Evolutionary conservation across 345 rosid genomes (phyloP).

Genomic region (Acer saccharum): DNA sequence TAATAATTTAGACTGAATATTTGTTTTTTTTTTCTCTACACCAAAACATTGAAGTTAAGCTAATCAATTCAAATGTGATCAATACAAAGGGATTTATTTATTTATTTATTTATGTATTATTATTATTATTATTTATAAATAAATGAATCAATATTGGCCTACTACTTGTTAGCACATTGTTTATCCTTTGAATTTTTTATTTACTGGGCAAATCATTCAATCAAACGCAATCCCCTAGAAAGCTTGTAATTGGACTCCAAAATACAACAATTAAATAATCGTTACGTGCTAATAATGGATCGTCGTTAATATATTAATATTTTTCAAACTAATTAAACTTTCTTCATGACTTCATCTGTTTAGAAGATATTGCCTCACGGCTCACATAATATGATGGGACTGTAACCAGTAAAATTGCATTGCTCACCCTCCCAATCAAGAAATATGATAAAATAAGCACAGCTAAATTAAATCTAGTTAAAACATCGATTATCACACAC

Average conservation of each 20-base stretch:
- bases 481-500: background rate
- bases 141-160: no score
- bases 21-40: no score
- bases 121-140: no score
- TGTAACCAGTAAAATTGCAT: background rate
- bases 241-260: background rate
- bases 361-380: background rate
- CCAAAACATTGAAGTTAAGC: no score
- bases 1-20: no score
- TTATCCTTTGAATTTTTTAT: background rate
- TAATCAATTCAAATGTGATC: no score
- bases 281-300: background rate
- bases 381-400: background rate
- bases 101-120: no score
- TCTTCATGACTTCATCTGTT: background rate
- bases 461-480: background rate
- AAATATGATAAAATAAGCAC: background rate
- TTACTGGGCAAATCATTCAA: background rate
- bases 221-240: background rate
- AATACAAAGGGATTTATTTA: no score
- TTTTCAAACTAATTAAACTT: no score
- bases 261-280: background rate
- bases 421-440: background rate
- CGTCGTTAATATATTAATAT: background rate
- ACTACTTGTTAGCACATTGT: background rate